Evolutionary conservation across 345 rosid species (phyloP).

Genomic region (Sisymbrium altissimum): DNA sequence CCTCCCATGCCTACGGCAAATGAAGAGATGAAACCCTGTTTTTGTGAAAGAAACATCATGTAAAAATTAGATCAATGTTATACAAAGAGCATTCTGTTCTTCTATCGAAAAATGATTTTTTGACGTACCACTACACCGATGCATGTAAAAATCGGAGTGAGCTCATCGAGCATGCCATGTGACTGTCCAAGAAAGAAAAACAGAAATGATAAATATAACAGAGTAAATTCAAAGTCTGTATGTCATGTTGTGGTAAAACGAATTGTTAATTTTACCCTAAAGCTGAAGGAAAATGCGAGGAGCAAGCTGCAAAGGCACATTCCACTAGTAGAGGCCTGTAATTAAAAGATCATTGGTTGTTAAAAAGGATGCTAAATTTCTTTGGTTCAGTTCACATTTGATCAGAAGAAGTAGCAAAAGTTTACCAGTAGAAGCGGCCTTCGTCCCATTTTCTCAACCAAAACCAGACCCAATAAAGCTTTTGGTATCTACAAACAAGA

Average conservation of each 20-base stretch:
- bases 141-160: slow-evolving; percentile 37
- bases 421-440: slow-evolving; percentile 46
- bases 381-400: neutral
- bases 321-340: slow-evolving; percentile 52
- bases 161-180: slow-evolving; percentile 21
- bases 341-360: slow-evolving; percentile 6
- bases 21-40: slow-evolving; percentile 39
- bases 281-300: slow-evolving; percentile 43
- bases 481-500: slow-evolving; percentile 33
- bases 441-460: slow-evolving; percentile 51
- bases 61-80: neutral
- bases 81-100: neutral
- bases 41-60: neutral
- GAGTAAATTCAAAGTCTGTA: neutral
- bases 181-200: slow-evolving; percentile 19
- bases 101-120: neutral
- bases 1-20: slow-evolving; percentile 51
- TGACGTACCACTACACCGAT: slow-evolving; percentile 37
- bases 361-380: neutral
- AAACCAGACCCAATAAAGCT: slow-evolving; percentile 17
- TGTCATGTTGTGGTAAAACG: neutral
- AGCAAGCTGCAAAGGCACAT: slow-evolving; percentile 38
- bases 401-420: neutral
- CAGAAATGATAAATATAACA: neutral
- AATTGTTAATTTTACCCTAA: slow-evolving; percentile 42